phyloP scores from a whole-genome alignment of 2,329 filamentous ascomycete species.

The Colletotrichum sp. region DNA sequence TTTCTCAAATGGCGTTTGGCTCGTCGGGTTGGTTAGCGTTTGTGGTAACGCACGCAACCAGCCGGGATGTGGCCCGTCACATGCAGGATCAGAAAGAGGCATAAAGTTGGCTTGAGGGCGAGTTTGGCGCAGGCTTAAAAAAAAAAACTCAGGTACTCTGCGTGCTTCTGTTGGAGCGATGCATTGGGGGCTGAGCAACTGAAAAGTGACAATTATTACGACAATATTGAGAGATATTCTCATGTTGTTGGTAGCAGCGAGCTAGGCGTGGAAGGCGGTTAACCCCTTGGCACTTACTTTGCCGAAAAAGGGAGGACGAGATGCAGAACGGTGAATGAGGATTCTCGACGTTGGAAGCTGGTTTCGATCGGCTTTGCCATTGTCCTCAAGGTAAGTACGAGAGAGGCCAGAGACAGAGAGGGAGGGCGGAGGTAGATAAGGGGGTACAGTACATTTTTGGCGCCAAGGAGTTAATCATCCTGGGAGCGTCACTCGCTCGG shows the following conservation, averaged over 20 bases:
- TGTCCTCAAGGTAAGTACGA: not conserved
- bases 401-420: not conserved
- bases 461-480: slow-evolving; percentile 15
- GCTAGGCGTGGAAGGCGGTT: not conserved
- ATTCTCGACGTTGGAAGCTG: not conserved
- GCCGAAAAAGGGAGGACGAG: not conserved
- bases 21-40: slow-evolving; percentile 3
- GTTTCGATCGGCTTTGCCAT: not conserved
- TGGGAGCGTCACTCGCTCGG: slow-evolving; percentile 18
- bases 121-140: not conserved
- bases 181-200: not conserved
- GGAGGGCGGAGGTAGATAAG: slow-evolving; percentile 7
- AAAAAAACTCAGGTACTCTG: not conserved
- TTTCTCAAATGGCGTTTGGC: not conserved
- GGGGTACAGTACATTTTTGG: slow-evolving; percentile 4
- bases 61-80: slow-evolving; percentile 15
- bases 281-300: not conserved
- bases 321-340: not conserved
- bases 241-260: not conserved
- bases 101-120: slow-evolving; percentile 4
- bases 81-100: slow-evolving; percentile 8
- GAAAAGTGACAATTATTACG: not conserved
- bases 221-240: not conserved
- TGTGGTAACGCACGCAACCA: slow-evolving; percentile 13
- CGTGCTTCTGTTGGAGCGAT: not conserved